Evolutionary conservation across 2,329 filamentous ascomycete species (phyloP), one percentile per base, ranked within the genome.

Genomic region (Cordyceps farinosa): DNA sequence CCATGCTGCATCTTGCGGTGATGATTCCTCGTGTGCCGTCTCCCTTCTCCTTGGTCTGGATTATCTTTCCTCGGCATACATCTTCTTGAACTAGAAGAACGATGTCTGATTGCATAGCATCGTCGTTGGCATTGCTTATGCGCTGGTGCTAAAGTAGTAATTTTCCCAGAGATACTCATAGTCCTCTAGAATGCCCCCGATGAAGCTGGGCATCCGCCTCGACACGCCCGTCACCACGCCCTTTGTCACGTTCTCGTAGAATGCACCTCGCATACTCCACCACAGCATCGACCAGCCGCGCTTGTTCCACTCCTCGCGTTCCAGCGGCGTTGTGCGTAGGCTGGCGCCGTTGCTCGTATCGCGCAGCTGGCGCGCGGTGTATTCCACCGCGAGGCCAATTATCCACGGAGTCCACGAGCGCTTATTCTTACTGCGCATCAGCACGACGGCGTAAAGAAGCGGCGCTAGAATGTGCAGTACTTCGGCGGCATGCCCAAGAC

Each of bases 101-200:
- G 10, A 40, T 34, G 11, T 11, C 15, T 1, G 10, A 40, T 40
- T 10, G 11, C 13, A 13, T 9, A 40, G 3, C 38, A 40, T 15
- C 38, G 2, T 13, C 27, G 13, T 27, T 11, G 45, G 6, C 8
- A 30, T 15, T 9, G 63, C 66, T 70, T 67, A 78, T 34, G 74
- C 73, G 62, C 82, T 84, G 42, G 84, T 86, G 74, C 84, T 86
- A 76, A 98, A 99, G 77, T 98, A 96, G 76, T 97, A 98, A 70
- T 96, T 93, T 77, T 97, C 92, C 95, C 95, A 99, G 38, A 99
- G 81, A 74, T 96, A 98, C 76, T 97, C 91, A 74, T 99, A 99
- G 75, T 99, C 95, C 73, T 97, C 92, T 66, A 98, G 77, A 52
- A 99, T 89, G 63, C 90, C 91, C 9, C 88, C 90, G 30, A 97